A percentile compares a stretch with the other conserved stretches of the same genome.
These are phyloP conservation scores for Pseudopithomyces maydicus DNA, from an alignment of 2,329 filamentous ascomycete species.

Conservation along the genomic window DNA sequence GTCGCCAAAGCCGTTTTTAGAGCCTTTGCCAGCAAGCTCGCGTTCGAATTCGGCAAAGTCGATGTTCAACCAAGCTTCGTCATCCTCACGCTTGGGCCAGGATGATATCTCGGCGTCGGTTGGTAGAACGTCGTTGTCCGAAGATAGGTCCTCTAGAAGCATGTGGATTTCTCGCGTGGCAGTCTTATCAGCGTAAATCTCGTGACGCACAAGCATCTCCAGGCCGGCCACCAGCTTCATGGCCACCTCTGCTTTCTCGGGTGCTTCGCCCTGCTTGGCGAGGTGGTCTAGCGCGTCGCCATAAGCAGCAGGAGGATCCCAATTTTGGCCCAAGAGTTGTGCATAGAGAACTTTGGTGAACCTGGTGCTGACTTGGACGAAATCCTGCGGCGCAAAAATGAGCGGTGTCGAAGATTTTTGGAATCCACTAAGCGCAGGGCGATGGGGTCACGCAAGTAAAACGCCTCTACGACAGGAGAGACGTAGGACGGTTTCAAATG, in stretches of 20 bases:
- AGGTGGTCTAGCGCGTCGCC: conserved; percentile 46
- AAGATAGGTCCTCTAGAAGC: conserved; percentile 74
- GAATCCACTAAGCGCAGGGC: conserved; percentile 69
- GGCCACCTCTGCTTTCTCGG: conserved; percentile 65
- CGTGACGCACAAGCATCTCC: conserved; percentile 78
- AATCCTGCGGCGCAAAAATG: conserved; percentile 74
- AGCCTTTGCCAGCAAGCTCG: conserved; percentile 65
- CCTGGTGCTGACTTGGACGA: conserved; percentile 76
- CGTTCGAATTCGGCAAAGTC: conserved; percentile 86
- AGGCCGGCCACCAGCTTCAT: conserved; percentile 92
- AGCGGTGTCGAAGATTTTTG: conserved; percentile 56
- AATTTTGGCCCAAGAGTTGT: conserved; percentile 85
- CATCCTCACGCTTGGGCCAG: conserved; percentile 77
- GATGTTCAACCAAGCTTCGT: conserved; percentile 91
- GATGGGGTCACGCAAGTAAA: conserved; percentile 87
- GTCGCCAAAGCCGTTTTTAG: conserved; percentile 61
- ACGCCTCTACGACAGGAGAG: conserved; percentile 83
- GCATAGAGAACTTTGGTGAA: conserved; percentile 92
- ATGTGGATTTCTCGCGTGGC: conserved; percentile 76
- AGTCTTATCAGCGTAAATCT: conserved; percentile 70
- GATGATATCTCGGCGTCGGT: conserved; percentile 70
- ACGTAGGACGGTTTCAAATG: conserved; percentile 76
- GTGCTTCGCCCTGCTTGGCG: conserved; percentile 36
- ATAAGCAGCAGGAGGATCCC: conserved; percentile 67
- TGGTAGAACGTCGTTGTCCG: conserved; percentile 74